Percentiles rank a stretch among this genome's conserved stretches.
Conservation (phyloP, 1,139 yeast genomes). For the Nakaseomyces uthaithaninus region DNA sequence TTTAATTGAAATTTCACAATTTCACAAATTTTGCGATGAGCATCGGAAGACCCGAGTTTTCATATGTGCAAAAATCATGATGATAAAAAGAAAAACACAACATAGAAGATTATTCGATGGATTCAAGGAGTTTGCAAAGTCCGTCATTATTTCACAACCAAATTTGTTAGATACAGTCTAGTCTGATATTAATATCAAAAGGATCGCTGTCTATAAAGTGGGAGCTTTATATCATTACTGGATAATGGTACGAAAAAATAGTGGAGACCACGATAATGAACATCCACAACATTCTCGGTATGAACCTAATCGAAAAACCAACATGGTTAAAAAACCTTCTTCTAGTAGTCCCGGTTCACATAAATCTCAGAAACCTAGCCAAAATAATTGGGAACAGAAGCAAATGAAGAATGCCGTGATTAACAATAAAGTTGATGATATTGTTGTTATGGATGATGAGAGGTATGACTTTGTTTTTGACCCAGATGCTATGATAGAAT, state of each 20-base stretch:
- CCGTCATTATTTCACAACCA: no score
- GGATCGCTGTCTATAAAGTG: no score
- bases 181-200: no score
- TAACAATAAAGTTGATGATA: slow-evolving; percentile 36
- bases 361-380: background rate
- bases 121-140: no score
- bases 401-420: slow-evolving; percentile 28
- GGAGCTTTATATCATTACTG: no score
- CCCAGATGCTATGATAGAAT: slow-evolving; percentile 63
- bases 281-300: slow-evolving; percentile 3
- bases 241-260: background rate
- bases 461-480: slow-evolving; percentile 81
- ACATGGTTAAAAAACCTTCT: background rate
- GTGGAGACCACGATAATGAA: background rate
- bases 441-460: slow-evolving; percentile 40
- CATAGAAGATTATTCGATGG: no score
- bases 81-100: no score
- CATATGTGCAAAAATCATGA: no score
- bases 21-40: slow-evolving; percentile 6
- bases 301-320: slow-evolving; percentile 1
- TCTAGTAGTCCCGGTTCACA: background rate
- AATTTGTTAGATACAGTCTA: no score
- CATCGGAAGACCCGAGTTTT: slow-evolving; percentile 4
- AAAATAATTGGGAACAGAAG: slow-evolving; percentile 27
- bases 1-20: no score